A percentile compares a stretch with the other conserved stretches of the same genome.
Conservation (phyloP, 257 asterid genomes). For the Capsicum chinense region DNA sequence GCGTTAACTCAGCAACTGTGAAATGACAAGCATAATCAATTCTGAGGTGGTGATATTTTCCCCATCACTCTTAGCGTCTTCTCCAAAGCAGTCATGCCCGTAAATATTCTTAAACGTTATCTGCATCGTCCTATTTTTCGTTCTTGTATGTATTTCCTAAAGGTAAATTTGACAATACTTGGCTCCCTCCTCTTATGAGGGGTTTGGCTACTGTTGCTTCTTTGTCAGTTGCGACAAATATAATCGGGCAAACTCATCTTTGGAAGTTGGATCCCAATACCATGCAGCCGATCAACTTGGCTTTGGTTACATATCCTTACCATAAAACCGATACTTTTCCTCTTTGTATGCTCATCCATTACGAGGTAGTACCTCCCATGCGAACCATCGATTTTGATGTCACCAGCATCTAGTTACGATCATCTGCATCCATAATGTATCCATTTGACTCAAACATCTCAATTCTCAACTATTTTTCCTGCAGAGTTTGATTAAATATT, state of each 20-base stretch:
- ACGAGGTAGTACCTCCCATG: neutral
- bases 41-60: conserved; percentile 8
- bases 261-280: neutral
- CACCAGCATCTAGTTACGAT: neutral
- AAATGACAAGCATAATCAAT: neutral
- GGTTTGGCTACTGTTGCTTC: neutral
- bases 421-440: neutral
- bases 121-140: neutral
- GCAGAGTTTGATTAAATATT: neutral
- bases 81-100: neutral
- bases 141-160: neutral
- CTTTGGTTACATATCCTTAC: neutral
- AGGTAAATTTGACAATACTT: neutral
- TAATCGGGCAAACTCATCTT: neutral
- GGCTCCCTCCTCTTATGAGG: neutral
- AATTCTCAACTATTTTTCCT: neutral
- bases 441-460: neutral
- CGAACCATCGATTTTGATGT: neutral
- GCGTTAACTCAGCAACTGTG: neutral
- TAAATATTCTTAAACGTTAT: no score
- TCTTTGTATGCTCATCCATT: neutral
- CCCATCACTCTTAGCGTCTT: neutral
- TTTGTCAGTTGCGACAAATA: conserved; percentile 5
- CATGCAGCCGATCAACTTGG: neutral
- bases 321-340: neutral